A percentile compares a stretch with the other conserved stretches of the same genome.
phyloP scores from a whole-genome alignment of 1,284 basidiomycete species.

The Volvariella surrecta region DNA sequence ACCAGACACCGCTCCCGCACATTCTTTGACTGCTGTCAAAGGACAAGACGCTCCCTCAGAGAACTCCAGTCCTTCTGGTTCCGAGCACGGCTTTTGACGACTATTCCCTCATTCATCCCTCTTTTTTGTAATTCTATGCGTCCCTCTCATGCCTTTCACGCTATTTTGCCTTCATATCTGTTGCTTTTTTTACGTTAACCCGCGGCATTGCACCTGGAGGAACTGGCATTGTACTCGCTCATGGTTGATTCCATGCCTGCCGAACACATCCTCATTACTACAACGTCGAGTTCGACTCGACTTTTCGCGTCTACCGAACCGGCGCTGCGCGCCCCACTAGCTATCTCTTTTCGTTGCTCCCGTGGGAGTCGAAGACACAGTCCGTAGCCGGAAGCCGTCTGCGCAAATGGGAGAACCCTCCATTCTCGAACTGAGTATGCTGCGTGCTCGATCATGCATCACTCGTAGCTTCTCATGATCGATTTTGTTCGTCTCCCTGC shows the following conservation, averaged over 20 bases:
- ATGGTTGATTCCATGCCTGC: neutral
- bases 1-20: slow-evolving; percentile 33
- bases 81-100: slow-evolving; percentile 49
- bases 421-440: slow-evolving; percentile 15
- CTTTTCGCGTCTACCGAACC: too few relatives aligned
- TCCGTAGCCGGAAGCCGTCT: slow-evolving; percentile 37
- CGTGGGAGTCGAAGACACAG: neutral
- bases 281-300: too few relatives aligned
- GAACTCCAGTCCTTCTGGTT: slow-evolving; percentile 54
- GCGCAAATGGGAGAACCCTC: slow-evolving; percentile 19
- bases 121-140: slow-evolving; percentile 10
- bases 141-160: slow-evolving; percentile 16
- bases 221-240: slow-evolving; percentile 14
- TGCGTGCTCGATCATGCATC: slow-evolving; percentile 16
- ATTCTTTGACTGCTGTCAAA: slow-evolving; percentile 42
- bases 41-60: slow-evolving; percentile 49
- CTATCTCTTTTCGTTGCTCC: too few relatives aligned
- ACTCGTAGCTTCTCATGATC: slow-evolving; percentile 26
- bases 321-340: too few relatives aligned
- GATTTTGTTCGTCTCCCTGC: slow-evolving; percentile 14
- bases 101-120: slow-evolving; percentile 11
- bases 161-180: slow-evolving; percentile 12
- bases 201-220: slow-evolving; percentile 23
- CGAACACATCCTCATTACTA: too few relatives aligned
- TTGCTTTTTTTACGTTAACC: slow-evolving; percentile 18